Evolutionary conservation across 805 yeast species (phyloP), one percentile per base, ranked within the genome.

Genomic region (Isabelozyma rhagii): DNA sequence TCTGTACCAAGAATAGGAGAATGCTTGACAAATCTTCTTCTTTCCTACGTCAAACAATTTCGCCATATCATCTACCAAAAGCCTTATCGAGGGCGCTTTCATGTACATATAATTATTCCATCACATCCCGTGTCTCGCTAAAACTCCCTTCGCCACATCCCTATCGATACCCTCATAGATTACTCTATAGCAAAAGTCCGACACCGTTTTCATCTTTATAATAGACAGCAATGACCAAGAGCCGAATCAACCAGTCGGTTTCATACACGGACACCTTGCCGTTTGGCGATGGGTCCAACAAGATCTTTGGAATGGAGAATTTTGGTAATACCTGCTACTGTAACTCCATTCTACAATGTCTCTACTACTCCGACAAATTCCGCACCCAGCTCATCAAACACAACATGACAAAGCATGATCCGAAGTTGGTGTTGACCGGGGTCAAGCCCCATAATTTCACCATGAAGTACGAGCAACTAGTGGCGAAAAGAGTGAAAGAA

Each of bases 271-370:
- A 38, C 13, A 28, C 34, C 47, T 50, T 72, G 52, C 85, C 85
- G 8, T 83, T 66, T 60, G 92, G 90, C 5, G 84, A 83, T 62
- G 92, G 91, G 1, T 71, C 84, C 6, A 73, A 79, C 52, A 87
- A 86, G 63, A 78, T 87, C 18, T 87, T 81, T 64, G 96, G 96
- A 0, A 81, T 86, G 79, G 94, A 88, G 62, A 88, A 88, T 62
- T 87, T 87, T 59, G 96, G 96, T 2, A 86, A 91, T 64, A 91
- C 97, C 0, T 94, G 98, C 70, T 93, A 93, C 71, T 89, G 96
- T 68, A 94, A 94, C 59, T 89, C 97, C 8, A 88, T 94, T 29
- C 70, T 94, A 21, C 99, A 94, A 65, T 89, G 96, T 56, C 77
- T 93, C 8, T 93, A 81, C 72, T 85, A 87, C 68, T 79, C 93